Evolutionary conservation across 108 stramenopile species (phyloP), one percentile per base, ranked within the genome.

Genomic region (Cyclostephanos tholiformis): DNA sequence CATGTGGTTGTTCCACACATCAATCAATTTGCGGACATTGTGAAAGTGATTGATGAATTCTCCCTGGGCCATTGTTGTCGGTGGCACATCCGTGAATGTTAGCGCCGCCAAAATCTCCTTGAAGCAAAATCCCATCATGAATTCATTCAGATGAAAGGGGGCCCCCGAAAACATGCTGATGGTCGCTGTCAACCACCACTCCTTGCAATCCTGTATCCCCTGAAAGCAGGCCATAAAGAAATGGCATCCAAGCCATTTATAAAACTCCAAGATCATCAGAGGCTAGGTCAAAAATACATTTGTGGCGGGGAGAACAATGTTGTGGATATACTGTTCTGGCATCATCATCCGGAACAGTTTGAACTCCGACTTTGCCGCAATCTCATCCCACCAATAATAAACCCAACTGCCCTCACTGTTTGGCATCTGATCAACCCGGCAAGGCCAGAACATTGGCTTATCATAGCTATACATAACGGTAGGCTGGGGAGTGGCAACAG

Each of bases 31-130:
- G 0, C 71, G 44, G 2, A 72, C 48, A 14, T 63, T 11, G 43
- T 72, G 29, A n/a, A 72, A 72, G n/a, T 2, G 25, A 41, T 72
- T 61, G 8, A 26, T 3, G 26, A 58, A 70, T 6, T 6, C 36
- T 6, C 6, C 36, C 4, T 36, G 4, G 36, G 36, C 36, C 12
- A 52, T 32, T 12, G 36, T 59, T 16, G 69, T 56, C 2, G 25
- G 0, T 29, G 6, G 9, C 39, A 25, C 10, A 59, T 70, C 25
- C 17, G 69, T 70, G 32, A 27, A 60, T 0, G 39, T 3, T 0
- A 70, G n/a, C 11, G 56, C 69, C 23, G 14, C 19, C 44, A 13
- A 20, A 43, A 55, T 55, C 9, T 17, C 53, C 1, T 22, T 1
- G 19, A 55, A 55, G 14, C 53, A 8, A 10, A 22, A 1, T 1